phyloP scores from a whole-genome alignment of 345 rosid genomes.

The Brassica incana region DNA sequence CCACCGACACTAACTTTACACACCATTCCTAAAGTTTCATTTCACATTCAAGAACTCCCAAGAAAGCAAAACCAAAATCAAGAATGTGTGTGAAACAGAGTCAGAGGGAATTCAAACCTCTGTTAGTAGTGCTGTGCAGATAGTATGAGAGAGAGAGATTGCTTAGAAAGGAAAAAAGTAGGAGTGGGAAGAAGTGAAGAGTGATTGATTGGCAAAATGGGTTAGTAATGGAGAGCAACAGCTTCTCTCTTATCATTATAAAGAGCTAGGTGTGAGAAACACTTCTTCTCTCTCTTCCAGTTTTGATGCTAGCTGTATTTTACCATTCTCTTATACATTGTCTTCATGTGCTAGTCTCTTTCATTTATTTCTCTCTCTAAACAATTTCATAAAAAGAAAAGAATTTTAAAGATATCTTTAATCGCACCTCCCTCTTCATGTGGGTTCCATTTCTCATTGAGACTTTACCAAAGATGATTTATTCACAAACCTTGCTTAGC shows the following conservation, averaged over 20 bases:
- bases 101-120: conserved; percentile 25
- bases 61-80: neutral
- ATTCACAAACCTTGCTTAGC: conserved; percentile 37
- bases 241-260: conserved; percentile 36
- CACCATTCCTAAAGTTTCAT: neutral
- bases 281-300: conserved; percentile 1
- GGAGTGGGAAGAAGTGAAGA: conserved; percentile 44
- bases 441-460: conserved; percentile 34
- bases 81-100: neutral
- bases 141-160: conserved; percentile 34
- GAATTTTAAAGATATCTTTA: neutral
- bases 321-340: conserved; percentile 39
- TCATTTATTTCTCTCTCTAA: conserved; percentile 25
- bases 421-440: conserved; percentile 33
- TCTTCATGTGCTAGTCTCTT: conserved; percentile 42
- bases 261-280: conserved; percentile 37
- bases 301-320: conserved; percentile 26
- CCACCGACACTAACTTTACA: conserved; percentile 31
- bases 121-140: conserved; percentile 32
- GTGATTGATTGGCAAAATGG: conserved; percentile 34
- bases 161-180: conserved; percentile 25
- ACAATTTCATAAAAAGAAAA: conserved; percentile 7
- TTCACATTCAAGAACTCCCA: conserved; percentile 9
- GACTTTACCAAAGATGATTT: conserved; percentile 36
- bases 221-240: conserved; percentile 37